These are phyloP conservation scores for Jaenimonas drosophilae DNA, from an alignment of 208 protist genomes.

Conservation along the genomic window DNA sequence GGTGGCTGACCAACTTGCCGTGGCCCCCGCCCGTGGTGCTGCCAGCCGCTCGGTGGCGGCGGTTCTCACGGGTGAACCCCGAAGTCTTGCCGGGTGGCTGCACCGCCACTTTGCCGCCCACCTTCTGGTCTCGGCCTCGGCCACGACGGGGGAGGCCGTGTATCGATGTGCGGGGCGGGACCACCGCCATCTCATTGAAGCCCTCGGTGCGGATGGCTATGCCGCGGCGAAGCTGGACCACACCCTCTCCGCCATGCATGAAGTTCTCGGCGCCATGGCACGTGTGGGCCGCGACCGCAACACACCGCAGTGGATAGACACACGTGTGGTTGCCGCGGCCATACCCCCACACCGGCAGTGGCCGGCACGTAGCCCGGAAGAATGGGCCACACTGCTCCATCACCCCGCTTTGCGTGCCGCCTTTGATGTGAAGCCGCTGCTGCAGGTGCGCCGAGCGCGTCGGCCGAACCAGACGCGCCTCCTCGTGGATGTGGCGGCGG, in stretches of 20 bases:
- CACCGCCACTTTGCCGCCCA: conserved; percentile 16
- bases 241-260: too few species aligned
- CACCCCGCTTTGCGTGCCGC: not conserved
- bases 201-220: too few species aligned
- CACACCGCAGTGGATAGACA: too few species aligned
- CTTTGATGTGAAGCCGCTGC: not conserved
- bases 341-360: conserved; percentile 9
- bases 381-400: not conserved
- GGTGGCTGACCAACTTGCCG: not conserved
- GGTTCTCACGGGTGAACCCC: conserved; percentile 1
- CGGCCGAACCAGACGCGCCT: not conserved
- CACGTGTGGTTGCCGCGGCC: too few species aligned
- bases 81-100: conserved; percentile 25
- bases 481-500: not conserved
- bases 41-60: conserved; percentile 2
- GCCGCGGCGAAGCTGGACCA: too few species aligned
- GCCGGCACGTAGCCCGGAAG: not conserved
- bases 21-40: not conserved
- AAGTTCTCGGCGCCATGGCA: too few species aligned
- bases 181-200: too few species aligned
- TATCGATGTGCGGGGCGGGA: too few species aligned
- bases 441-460: not conserved
- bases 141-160: not conserved
- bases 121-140: not conserved
- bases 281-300: too few species aligned